Evolutionary conservation across 768 basidiomycete species (phyloP).

Genomic region (Pisolithus marmoratus): DNA sequence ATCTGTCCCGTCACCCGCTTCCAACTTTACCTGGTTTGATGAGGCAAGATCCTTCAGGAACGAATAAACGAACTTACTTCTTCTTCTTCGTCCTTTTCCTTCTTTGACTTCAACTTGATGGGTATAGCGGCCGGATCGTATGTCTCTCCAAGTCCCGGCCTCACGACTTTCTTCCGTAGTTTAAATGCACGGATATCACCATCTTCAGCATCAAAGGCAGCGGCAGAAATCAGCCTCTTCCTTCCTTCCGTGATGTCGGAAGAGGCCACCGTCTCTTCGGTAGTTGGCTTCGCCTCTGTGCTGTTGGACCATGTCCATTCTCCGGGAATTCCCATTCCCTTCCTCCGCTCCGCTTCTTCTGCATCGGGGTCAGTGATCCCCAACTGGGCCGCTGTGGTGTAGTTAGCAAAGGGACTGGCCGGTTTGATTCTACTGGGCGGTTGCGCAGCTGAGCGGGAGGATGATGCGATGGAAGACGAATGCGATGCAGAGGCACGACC

Average conservation of each 20-base stretch:
- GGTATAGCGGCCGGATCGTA: conserved; percentile 75
- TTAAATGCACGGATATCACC: conserved; percentile 55
- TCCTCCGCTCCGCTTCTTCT: conserved; percentile 57
- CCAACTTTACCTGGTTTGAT: conserved; percentile 3
- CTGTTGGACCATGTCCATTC: conserved; percentile 50
- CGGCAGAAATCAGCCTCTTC: conserved; percentile 30
- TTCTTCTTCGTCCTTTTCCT: conserved; percentile 31
- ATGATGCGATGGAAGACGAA: conserved; percentile 20
- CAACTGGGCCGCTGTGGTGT: conserved; percentile 81
- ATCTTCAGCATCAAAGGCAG: conserved; percentile 41
- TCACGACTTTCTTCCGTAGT: conserved; percentile 56
- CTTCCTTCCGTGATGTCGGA: conserved; percentile 11
- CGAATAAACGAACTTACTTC: not conserved
- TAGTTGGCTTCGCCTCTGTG: conserved; percentile 11
- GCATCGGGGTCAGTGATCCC: conserved; percentile 77
- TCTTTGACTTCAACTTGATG: conserved; percentile 56
- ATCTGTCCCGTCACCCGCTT: conserved; percentile 4
- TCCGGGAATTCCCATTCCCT: conserved; percentile 65
- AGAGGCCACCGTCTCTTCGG: conserved; percentile 21
- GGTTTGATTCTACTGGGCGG: conserved; percentile 37
- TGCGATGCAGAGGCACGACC: conserved; percentile 40
- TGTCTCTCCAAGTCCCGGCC: conserved; percentile 64
- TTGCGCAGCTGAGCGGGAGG: conserved; percentile 19
- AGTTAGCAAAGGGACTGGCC: conserved; percentile 71
- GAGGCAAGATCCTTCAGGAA: not conserved